Conservation (phyloP, 768 basidiomycete species). For the Russula lepida region DNA sequence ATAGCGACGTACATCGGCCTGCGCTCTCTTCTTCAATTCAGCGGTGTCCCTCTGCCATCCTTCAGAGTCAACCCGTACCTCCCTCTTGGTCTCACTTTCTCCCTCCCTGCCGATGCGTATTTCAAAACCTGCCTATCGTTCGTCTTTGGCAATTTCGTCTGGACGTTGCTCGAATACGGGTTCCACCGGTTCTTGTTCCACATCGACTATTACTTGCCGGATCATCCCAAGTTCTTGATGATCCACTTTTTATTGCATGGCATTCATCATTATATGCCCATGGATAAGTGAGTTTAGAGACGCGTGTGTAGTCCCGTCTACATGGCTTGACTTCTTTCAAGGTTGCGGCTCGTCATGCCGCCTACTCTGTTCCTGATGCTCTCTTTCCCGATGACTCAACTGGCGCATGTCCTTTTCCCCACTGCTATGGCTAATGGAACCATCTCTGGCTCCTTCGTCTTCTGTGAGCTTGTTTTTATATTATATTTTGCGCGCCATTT, state of each 20-base stretch:
- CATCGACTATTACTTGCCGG: conserved; percentile 80
- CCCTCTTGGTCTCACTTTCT: conserved; percentile 40
- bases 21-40: conserved; percentile 77
- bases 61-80: conserved; percentile 50
- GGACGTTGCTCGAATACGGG: conserved; percentile 90
- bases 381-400: conserved; percentile 77
- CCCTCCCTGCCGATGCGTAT: conserved; percentile 44
- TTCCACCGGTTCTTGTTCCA: conserved; percentile 98
- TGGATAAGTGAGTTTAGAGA: conserved; percentile 62
- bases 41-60: conserved; percentile 48
- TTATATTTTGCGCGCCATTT: conserved; percentile 2
- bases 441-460: conserved; percentile 69
- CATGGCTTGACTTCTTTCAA: conserved; percentile 25
- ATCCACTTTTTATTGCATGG: conserved; percentile 93
- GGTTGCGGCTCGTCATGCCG: conserved; percentile 95
- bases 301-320: neutral
- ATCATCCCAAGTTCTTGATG: conserved; percentile 66
- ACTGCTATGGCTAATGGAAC: conserved; percentile 81
- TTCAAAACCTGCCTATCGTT: conserved; percentile 59
- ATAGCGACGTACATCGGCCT: conserved; percentile 72
- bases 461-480: conserved; percentile 45
- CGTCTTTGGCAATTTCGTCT: conserved; percentile 77
- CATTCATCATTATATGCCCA: conserved; percentile 94
- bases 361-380: conserved; percentile 72
- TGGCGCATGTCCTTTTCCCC: conserved; percentile 80